Evolutionary conservation across 2,329 filamentous ascomycete species (phyloP).

Genomic region (Fusarium chlamydosporum): DNA sequence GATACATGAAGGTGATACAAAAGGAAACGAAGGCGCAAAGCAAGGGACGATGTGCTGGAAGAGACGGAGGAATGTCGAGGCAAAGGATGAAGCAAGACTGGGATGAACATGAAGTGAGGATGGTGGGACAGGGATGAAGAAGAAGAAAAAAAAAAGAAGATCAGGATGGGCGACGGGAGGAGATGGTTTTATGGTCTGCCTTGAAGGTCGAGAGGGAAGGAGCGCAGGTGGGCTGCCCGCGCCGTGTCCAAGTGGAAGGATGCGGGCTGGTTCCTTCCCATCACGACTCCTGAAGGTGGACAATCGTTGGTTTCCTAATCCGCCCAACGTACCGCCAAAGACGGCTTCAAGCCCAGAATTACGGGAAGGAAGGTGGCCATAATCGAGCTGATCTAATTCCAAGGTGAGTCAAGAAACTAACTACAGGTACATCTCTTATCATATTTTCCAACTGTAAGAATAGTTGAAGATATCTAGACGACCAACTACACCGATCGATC

Average conservation of each 20-base stretch:
- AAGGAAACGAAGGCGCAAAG: neutral
- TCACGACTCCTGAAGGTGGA: neutral
- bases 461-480: neutral
- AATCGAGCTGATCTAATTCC: neutral
- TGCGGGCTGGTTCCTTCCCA: conserved; percentile 1
- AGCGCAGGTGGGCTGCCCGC: neutral
- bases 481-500: too few relatives aligned
- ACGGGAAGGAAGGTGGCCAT: neutral
- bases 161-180: neutral
- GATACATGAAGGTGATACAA: conserved; percentile 3
- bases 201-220: conserved; percentile 6
- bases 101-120: conserved; percentile 3
- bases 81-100: conserved; percentile 6
- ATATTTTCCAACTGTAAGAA: neutral
- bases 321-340: neutral
- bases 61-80: neutral
- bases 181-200: neutral
- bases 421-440: neutral
- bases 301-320: neutral
- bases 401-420: neutral
- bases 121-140: conserved; percentile 5
- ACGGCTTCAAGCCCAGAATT: neutral
- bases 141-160: conserved; percentile 12
- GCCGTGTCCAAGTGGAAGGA: neutral
- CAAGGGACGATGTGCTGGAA: neutral